Evolutionary conservation across 352 stramenopile species (phyloP).

Genomic region (Phytophthora ohioensis): DNA sequence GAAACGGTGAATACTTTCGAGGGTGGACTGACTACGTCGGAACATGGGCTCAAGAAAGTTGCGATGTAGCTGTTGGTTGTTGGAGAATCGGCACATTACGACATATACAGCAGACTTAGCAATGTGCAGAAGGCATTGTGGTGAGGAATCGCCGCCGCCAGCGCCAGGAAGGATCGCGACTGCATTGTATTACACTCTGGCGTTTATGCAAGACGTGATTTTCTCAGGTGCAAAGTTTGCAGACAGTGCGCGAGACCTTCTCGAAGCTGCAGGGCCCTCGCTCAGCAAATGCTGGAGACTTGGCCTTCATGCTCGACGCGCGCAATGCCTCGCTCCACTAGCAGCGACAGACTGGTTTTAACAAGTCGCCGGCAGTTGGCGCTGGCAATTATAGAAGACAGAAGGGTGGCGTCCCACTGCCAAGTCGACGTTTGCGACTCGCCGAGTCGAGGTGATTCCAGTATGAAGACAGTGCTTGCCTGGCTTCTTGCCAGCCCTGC

Average conservation of each 20-base stretch:
- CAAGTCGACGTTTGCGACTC: background rate
- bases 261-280: background rate
- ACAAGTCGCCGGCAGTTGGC: too few species aligned
- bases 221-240: constrained; percentile 6
- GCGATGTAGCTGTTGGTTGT: too few species aligned
- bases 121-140: background rate
- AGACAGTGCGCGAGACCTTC: constrained; percentile 1
- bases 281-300: background rate
- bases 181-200: constrained; percentile 15
- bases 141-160: background rate
- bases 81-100: background rate
- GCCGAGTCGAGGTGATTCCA: constrained; percentile 1
- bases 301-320: constrained; percentile 1
- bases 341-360: too few species aligned
- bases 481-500: constrained; percentile 11
- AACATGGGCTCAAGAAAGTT: constrained; percentile 24
- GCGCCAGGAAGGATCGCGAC: background rate
- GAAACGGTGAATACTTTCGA: constrained; percentile 6
- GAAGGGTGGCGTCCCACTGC: background rate
- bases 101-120: background rate
- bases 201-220: constrained; percentile 10
- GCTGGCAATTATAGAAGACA: background rate
- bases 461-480: constrained; percentile 11
- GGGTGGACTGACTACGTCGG: constrained; percentile 18
- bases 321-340: background rate